Evolutionary conservation across 371 early-diverging fungal species (phyloP).

Genomic region (Amoeboaphelidium protococcarum): DNA sequence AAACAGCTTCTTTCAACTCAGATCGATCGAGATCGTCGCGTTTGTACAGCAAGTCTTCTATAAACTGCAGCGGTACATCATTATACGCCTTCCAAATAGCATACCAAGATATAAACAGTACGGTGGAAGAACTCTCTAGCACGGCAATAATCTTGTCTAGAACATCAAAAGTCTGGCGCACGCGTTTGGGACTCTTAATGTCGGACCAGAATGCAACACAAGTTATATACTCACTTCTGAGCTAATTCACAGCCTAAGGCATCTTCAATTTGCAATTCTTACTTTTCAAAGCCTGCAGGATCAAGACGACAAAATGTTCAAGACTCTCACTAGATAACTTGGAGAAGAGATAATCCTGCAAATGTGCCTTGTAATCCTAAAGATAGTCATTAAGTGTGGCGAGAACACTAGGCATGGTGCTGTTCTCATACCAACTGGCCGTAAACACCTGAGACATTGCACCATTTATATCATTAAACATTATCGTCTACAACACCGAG

Average conservation of each 20-base stretch:
- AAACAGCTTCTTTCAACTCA: background rate
- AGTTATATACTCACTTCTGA: slow-evolving; percentile 13
- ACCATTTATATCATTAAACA: slow-evolving; percentile 46
- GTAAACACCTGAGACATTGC: slow-evolving; percentile 45
- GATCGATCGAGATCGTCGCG: slow-evolving; percentile 32
- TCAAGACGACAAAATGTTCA: slow-evolving; percentile 48
- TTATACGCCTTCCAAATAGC: slow-evolving; percentile 42
- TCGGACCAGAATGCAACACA: slow-evolving; percentile 31
- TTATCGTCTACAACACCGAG: slow-evolving; percentile 43
- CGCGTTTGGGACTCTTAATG: slow-evolving; percentile 28
- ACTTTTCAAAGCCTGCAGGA: slow-evolving; percentile 52
- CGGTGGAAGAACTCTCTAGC: slow-evolving; percentile 27
- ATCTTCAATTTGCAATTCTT: slow-evolving; percentile 39
- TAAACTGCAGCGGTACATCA: slow-evolving; percentile 45
- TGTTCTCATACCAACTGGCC: slow-evolving; percentile 62
- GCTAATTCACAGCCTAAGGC: slow-evolving; percentile 7
- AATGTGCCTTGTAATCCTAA: slow-evolving; percentile 42
- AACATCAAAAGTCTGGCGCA: slow-evolving; percentile 34
- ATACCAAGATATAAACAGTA: slow-evolving; percentile 48
- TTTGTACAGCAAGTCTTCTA: slow-evolving; percentile 41
- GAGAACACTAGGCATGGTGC: slow-evolving; percentile 45
- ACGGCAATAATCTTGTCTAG: slow-evolving; percentile 7
- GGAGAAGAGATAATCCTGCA: slow-evolving; percentile 57
- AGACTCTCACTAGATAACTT: slow-evolving; percentile 54
- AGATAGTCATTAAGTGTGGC: slow-evolving; percentile 74